phyloP scores from a whole-genome alignment of 805 yeast genomes.

The Cyberlindnera maritima region DNA sequence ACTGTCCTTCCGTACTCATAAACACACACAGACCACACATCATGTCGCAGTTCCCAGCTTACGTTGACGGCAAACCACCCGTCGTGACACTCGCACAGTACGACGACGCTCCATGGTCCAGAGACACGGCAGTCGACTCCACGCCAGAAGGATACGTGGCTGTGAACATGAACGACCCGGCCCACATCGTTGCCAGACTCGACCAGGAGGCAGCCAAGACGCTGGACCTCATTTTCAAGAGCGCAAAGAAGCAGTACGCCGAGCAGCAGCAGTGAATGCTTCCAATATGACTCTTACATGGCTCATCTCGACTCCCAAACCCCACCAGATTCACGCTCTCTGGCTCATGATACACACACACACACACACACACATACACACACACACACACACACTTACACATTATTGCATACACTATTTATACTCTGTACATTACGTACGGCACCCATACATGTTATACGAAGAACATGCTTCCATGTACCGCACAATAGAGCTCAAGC shows the following conservation, averaged over 20 bases:
- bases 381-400: not conserved
- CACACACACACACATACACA: too few relatives aligned
- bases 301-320: too few relatives aligned
- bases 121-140: slow-evolving; percentile 46
- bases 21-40: not conserved
- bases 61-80: slow-evolving; percentile 46
- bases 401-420: not conserved
- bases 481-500: too few relatives aligned
- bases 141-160: slow-evolving; percentile 35
- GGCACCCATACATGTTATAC: not conserved
- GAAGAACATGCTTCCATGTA: too few relatives aligned
- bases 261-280: slow-evolving; percentile 9
- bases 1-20: too few relatives aligned
- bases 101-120: slow-evolving; percentile 53
- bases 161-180: slow-evolving; percentile 44
- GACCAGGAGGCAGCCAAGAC: slow-evolving; percentile 36
- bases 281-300: too few relatives aligned
- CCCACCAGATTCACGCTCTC: too few relatives aligned
- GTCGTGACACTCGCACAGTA: slow-evolving; percentile 43
- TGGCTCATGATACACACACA: too few relatives aligned
- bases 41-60: slow-evolving; percentile 37
- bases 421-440: not conserved
- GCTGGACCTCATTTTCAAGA: slow-evolving; percentile 42
- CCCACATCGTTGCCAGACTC: slow-evolving; percentile 42
- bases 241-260: slow-evolving; percentile 38